Evolutionary conservation across 169 alveolate species (phyloP).

Genomic region (Plasmodium malariae): DNA sequence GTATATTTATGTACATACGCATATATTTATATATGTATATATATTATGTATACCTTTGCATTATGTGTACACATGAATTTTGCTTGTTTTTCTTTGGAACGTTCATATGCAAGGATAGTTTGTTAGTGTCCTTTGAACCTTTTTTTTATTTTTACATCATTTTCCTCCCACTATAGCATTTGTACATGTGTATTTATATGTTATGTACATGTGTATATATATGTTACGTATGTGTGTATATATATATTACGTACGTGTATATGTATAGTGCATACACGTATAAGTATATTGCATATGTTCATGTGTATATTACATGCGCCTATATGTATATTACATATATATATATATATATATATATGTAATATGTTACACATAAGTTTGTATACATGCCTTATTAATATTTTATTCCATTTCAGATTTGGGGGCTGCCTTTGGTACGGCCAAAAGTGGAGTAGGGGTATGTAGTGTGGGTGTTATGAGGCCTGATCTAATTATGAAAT

Average conservation of each 20-base stretch:
- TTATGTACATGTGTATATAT: not conserved
- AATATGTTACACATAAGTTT: not conserved
- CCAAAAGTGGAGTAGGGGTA: constrained; percentile 99
- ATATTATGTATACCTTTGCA: not conserved
- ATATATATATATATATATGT: not conserved
- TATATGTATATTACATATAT: not conserved
- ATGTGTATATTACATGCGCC: too few species aligned
- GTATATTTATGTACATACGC: not conserved
- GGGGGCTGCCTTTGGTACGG: constrained; percentile 99
- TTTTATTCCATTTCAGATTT: constrained; percentile 89
- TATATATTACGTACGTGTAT: not conserved
- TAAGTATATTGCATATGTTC: not conserved
- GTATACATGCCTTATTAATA: not conserved
- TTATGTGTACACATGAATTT: not conserved
- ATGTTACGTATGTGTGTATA: not conserved
- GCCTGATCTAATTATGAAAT: constrained; percentile 99
- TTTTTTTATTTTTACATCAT: too few species aligned
- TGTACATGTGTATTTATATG: too few species aligned
- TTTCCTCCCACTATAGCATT: too few species aligned
- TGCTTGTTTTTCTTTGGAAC: not conserved
- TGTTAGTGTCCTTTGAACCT: too few species aligned
- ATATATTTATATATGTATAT: not conserved
- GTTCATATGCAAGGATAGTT: too few species aligned
- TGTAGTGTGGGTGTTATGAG: constrained; percentile 99
- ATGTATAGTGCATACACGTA: not conserved